Base-by-base conservation (phyloP, 768 basidiomycete genomes). In the Tulasnella sp. region DNA sequence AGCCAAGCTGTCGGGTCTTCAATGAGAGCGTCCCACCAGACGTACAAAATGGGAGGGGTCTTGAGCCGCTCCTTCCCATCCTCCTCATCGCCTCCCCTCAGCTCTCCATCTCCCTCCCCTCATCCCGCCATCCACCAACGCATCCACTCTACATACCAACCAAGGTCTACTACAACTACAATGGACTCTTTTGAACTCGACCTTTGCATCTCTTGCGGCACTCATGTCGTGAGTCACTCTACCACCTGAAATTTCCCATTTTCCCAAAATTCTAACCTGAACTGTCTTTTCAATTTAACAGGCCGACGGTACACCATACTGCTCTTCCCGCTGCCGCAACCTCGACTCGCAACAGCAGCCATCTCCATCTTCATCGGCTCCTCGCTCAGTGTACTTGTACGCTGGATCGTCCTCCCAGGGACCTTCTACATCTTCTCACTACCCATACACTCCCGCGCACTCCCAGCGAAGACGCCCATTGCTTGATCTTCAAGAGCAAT, bases 261-360 rank as follows among this genome's bases (percentile, higher is more conserved):
- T 31, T 40, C 34, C 34, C 49, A 49, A 49, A 49, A 49, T 74
- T 67, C 73, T 74, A 34, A 74, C 73, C 40, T 45, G 42, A 45
- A 39, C 49, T 22, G 49, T 73, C 29, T 45, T 6, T 31, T 71
- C 38, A 17, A 36, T 31, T 75, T 29, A 38, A 12, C 72, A 75
- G 74, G 54, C 74, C 49, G 74, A 75, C 67, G 74, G 74, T 3
- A 39, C 74, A 12, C 58, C 74, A n/a, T 75, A 75, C 67, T 75
- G 74, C 74, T 75, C 74, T 22, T 29, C 45, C 52, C 58, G 67
- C 58, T 75, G 74, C 67, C 49, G 29, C 31, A 39, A 34, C 14
- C 19, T 36, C n/a, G 74, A 75, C 67, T 64, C 36, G 6, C 49
- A 49, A n/a, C 49, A 49, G 49, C 49, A 49, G n/a, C 49, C 49